Evolutionary conservation across 306 rosid species (phyloP).

Genomic region (Vigna nakashimae): DNA sequence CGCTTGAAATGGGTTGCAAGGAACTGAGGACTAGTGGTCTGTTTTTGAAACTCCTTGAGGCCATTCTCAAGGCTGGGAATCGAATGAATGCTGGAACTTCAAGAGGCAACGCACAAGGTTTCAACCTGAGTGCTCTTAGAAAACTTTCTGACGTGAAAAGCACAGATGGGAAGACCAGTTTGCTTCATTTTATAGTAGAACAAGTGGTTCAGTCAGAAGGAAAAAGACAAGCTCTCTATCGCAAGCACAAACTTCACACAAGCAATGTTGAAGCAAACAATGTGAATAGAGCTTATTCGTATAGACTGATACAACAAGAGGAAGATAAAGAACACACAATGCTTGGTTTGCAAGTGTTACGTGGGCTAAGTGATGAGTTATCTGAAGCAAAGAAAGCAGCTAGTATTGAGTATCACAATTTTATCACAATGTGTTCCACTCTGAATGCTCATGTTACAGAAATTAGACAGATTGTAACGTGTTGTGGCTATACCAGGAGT

Average conservation of each 20-base stretch:
- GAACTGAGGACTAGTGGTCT: slow-evolving; percentile 67
- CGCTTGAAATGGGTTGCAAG: slow-evolving; percentile 72
- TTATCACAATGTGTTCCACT: slow-evolving; percentile 50
- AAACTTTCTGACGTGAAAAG: slow-evolving; percentile 82
- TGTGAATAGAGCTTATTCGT: slow-evolving; percentile 13
- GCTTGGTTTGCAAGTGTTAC: slow-evolving; percentile 60
- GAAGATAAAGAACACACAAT: slow-evolving; percentile 50
- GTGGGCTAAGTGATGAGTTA: slow-evolving; percentile 63
- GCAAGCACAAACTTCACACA: slow-evolving; percentile 29
- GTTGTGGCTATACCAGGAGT: slow-evolving; percentile 50
- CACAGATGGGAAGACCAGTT: slow-evolving; percentile 75
- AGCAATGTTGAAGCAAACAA: slow-evolving; percentile 36
- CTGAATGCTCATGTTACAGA: slow-evolving; percentile 55
- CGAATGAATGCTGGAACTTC: slow-evolving; percentile 90
- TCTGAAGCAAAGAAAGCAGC: slow-evolving; percentile 76
- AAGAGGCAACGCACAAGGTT: slow-evolving; percentile 84
- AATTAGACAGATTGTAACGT: slow-evolving; percentile 51
- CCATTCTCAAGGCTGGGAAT: slow-evolving; percentile 88
- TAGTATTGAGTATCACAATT: slow-evolving; percentile 57
- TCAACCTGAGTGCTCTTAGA: slow-evolving; percentile 73
- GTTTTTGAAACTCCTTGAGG: slow-evolving; percentile 81
- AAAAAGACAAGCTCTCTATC: slow-evolving; percentile 43
- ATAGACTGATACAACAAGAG: slow-evolving; percentile 41
- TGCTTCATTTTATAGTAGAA: slow-evolving; percentile 81
- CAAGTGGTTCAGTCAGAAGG: slow-evolving; percentile 88